Evolutionary conservation across 202 grass and related monocot species (phyloP), one percentile per base, ranked within the genome.

Genomic region (Hordeum pubiflorum): DNA sequence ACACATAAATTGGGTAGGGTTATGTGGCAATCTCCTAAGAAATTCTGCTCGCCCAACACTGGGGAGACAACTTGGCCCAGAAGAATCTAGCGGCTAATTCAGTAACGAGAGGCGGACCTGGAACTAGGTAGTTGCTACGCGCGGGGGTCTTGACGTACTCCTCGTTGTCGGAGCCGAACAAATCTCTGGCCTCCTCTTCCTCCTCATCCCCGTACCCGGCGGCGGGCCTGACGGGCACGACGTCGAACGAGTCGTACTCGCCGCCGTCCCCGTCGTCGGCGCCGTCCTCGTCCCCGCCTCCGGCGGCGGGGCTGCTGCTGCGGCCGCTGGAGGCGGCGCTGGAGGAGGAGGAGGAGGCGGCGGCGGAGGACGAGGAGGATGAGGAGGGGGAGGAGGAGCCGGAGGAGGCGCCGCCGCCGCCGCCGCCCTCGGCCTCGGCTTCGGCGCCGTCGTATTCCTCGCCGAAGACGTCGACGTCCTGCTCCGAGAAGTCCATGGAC

Each of bases 81-180:
- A 34, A 70, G 69, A 52, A 72, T 52, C 10, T 8, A 50, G 39
- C 62, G 23, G 18, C 75, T 5, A 23, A 67, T 17, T 24, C 18
- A 55, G 68, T 17, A 4, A n/a, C 31, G 75, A 23, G 76, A 43
- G 21, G 54, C 87, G 13, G 50, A 89, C 96, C 92, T 83, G 92
- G 96, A 29, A 99, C 92, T 39, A 91, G 79, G 56, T 88, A 99
- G 57, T 71, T 33, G 55, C 92, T 95, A 24, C 84, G 85, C 20
- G 92, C 86, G 34, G 83, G 86, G 36, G 92, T 98, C 73, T 77
- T 94, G 69, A 89, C 75, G 79, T 95, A 98, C 26, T 94, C 89
- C 60, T 93, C 92, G 75, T 98, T 98, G 65, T 98, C 96, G 57
- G 88, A 89, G 54, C 92, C 96, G 80, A 98, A 98, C 63, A 98